Evolutionary conservation across 2,329 filamentous ascomycete species (phyloP).

Genomic region (Pseudohalonectria lignicola): DNA sequence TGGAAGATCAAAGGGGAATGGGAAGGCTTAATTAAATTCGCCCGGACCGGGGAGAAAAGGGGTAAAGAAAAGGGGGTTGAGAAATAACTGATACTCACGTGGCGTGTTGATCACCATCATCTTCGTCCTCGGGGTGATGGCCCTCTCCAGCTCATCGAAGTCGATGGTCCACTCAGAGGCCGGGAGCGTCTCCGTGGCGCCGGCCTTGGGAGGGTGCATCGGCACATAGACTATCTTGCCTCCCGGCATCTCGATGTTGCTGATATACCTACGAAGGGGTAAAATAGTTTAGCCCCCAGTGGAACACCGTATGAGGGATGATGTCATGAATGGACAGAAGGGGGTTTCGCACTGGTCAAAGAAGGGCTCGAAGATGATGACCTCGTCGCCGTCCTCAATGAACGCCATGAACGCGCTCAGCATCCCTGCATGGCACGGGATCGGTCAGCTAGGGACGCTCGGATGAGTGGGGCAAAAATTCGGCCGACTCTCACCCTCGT

Average conservation of each 20-base stretch:
- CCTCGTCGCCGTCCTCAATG: constrained; percentile 86
- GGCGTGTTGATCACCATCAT: constrained; percentile 91
- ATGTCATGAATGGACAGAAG: not conserved
- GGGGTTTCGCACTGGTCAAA: constrained; percentile 70
- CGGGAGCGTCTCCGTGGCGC: constrained; percentile 67
- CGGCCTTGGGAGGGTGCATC: constrained; percentile 77
- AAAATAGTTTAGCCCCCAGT: no score
- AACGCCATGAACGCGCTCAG: constrained; percentile 97
- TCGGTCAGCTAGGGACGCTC: no score
- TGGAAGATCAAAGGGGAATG: constrained; percentile 8
- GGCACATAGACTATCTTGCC: constrained; percentile 93
- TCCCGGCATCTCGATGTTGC: constrained; percentile 97
- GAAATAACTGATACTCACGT: constrained; percentile 19
- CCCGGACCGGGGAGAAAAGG: no score
- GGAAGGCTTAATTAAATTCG: no score
- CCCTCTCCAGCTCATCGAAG: constrained; percentile 68
- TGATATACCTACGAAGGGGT: constrained; percentile 73
- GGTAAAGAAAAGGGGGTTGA: not conserved
- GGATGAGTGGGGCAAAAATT: no score
- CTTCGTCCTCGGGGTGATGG: constrained; percentile 78
- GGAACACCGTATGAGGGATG: no score
- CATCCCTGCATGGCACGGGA: constrained; percentile 67
- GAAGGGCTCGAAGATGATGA: constrained; percentile 96
- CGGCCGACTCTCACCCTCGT: constrained; percentile 59
- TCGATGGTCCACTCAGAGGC: constrained; percentile 84